Evolutionary conservation across 768 basidiomycete genomes (phyloP).

Genomic region (Polyporus arcularius): DNA sequence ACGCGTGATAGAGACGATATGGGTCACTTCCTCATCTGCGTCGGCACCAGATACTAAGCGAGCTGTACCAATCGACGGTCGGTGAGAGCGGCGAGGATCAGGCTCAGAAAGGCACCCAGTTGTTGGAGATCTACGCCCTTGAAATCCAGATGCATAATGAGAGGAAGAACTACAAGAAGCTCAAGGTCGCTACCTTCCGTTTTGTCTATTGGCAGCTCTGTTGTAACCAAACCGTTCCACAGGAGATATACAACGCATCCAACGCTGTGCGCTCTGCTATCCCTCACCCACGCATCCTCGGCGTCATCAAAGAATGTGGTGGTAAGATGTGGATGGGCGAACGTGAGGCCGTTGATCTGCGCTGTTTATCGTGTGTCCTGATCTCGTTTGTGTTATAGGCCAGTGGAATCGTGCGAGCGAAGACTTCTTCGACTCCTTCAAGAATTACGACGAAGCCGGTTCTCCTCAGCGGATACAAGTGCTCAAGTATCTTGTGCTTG

Average conservation of each 20-base stretch:
- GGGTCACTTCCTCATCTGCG: neutral
- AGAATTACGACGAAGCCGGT: constrained; percentile 97
- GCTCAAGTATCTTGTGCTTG: constrained; percentile 95
- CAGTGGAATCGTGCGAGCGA: constrained; percentile 97
- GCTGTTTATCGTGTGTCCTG: neutral
- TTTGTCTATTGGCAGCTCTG: neutral
- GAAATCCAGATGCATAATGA: constrained; percentile 99
- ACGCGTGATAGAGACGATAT: neutral
- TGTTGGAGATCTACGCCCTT: constrained; percentile 95
- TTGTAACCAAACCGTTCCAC: neutral
- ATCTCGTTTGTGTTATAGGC: constrained; percentile 37
- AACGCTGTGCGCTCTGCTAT: constrained; percentile 93
- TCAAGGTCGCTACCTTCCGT: constrained; percentile 64
- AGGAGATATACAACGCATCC: constrained; percentile 98
- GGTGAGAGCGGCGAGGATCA: constrained; percentile 73
- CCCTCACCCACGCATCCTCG: constrained; percentile 97
- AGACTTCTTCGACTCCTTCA: constrained; percentile 99
- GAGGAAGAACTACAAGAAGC: constrained; percentile 91
- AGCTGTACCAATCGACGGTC: constrained; percentile 68
- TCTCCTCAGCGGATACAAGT: constrained; percentile 97
- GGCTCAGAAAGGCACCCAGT: constrained; percentile 91
- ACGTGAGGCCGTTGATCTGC: constrained; percentile 49
- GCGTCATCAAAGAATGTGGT: constrained; percentile 98
- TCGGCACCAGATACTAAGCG: constrained; percentile 63
- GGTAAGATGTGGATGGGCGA: constrained; percentile 99